Base-by-base conservation (phyloP, 176 grass and related monocot species). In the Panicum miliaceum region DNA sequence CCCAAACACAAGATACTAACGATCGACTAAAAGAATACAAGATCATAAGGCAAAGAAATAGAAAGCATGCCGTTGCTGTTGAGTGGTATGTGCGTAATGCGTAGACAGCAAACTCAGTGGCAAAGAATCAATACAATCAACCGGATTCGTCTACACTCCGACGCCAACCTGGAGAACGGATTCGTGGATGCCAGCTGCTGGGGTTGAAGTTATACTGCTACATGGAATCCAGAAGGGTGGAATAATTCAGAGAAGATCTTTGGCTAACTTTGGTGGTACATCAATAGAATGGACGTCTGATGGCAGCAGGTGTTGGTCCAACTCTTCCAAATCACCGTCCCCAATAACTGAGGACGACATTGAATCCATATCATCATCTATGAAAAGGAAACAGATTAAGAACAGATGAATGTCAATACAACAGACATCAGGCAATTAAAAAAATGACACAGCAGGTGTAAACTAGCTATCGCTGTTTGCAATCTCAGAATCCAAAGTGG, bases 311-410 rank as follows among this genome's bases (percentile, higher is more conserved):
- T 90, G 87, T 59, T 94, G 87, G 53, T 90, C 78, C 76, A 89
- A 60, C 56, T 86, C 84, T 83, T 91, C 94, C 68, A 85, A 73
- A 73, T 95, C 96, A 34, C 79, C 84, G n/a, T 85, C 91, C 14
- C 90, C 91, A 51, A 80, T 76, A 16, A 88, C 41, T 4, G 92
- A 86, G 77, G 88, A 97, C 86, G 82, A 71, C 51, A 58, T 27
- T 63, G 93, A 93, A 14, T 90, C 90, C 73, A 84, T 87, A 14
- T 86, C 95, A 90, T 91, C 90, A 54, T 95, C 95, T 98, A 69
- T 68, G 14, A 85, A n/a, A n/a, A n/a, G 13, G 22, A 5, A 22
- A 64, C 37, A n/a, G n/a, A 65, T 64, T 4, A 82, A 62, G 38
- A 84, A 23, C 38, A 85, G 27, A 12, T n/a, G 8, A 73, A 77